These are phyloP conservation scores for Hyphopichia khmerensis DNA, from an alignment of 1,139 yeast species.

Conservation along the genomic window DNA sequence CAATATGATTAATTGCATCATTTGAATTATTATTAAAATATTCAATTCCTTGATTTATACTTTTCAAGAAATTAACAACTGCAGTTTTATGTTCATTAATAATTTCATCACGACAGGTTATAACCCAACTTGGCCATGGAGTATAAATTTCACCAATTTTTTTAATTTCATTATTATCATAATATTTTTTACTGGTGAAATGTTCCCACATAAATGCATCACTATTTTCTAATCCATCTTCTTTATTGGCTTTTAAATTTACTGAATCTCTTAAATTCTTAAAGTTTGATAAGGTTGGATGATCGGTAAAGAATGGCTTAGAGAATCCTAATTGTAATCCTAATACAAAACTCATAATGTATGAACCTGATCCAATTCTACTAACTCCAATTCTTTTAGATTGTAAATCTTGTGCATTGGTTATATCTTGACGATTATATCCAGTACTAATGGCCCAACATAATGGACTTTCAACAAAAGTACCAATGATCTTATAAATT, in stretches of 20 bases:
- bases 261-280: slow-evolving; percentile 78
- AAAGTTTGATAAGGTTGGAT: slow-evolving; percentile 65
- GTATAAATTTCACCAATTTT: slow-evolving; percentile 85
- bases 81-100: slow-evolving; percentile 23
- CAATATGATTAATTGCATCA: slow-evolving; percentile 67
- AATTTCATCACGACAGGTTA: slow-evolving; percentile 43
- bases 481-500: slow-evolving; percentile 67
- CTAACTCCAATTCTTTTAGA: slow-evolving; percentile 77
- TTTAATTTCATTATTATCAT: slow-evolving; percentile 76
- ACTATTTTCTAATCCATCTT: slow-evolving; percentile 34
- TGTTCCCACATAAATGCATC: slow-evolving; percentile 98
- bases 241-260: slow-evolving; percentile 46
- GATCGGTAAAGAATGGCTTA: slow-evolving; percentile 48
- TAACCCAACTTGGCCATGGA: slow-evolving; percentile 97
- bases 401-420: slow-evolving; percentile 50
- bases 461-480: slow-evolving; percentile 82
- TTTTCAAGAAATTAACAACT: slow-evolving; percentile 45
- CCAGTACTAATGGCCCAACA: slow-evolving; percentile 93
- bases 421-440: slow-evolving; percentile 51
- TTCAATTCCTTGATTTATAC: slow-evolving; percentile 64
- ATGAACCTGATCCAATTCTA: slow-evolving; percentile 87
- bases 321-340: slow-evolving; percentile 56
- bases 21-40: slow-evolving; percentile 61
- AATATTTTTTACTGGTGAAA: slow-evolving; percentile 83
- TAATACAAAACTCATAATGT: slow-evolving; percentile 85